Evolutionary conservation across 495 filamentous ascomycete species (phyloP).

Genomic region (Achaetomiella virescens): DNA sequence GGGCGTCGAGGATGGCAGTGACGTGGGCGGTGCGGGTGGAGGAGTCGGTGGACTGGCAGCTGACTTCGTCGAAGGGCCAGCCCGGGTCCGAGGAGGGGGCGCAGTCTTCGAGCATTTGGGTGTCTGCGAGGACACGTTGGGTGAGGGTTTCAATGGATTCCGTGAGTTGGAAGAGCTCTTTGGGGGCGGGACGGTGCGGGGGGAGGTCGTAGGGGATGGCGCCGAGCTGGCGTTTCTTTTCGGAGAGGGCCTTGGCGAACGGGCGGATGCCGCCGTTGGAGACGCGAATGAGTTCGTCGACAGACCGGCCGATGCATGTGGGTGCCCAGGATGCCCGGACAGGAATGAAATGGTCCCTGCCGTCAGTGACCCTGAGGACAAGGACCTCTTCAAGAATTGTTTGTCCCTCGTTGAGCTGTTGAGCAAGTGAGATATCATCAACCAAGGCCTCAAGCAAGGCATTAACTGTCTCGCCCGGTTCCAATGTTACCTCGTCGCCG

Average conservation of each 20-base stretch:
- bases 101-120: conserved; percentile 70
- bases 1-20: conserved; percentile 52
- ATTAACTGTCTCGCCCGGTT: conserved; percentile 76
- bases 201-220: conserved; percentile 41
- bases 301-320: conserved; percentile 73
- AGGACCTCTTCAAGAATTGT: conserved; percentile 74
- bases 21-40: conserved; percentile 24
- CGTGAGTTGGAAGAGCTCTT: conserved; percentile 82
- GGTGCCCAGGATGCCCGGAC: conserved; percentile 71
- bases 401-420: conserved; percentile 62
- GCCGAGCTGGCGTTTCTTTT: conserved; percentile 21
- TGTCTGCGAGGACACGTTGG: conserved; percentile 72
- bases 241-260: conserved; percentile 29
- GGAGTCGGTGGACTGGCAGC: conserved; percentile 30
- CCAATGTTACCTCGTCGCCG: conserved; percentile 52
- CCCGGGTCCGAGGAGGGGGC: conserved; percentile 47
- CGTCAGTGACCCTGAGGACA: conserved; percentile 77
- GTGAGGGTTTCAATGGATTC: conserved; percentile 70
- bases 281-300: conserved; percentile 77
- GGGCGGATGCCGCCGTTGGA: conserved; percentile 66
- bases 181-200: conserved; percentile 51
- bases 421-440: conserved; percentile 54
- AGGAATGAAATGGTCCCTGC: conserved; percentile 87
- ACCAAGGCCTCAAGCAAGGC: conserved; percentile 61
- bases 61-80: conserved; percentile 67